A percentile compares a stretch with the other conserved stretches of the same genome.
These are phyloP conservation scores for Capsicum pubescens DNA, from an alignment of 257 asterid species.

Conservation along the genomic window DNA sequence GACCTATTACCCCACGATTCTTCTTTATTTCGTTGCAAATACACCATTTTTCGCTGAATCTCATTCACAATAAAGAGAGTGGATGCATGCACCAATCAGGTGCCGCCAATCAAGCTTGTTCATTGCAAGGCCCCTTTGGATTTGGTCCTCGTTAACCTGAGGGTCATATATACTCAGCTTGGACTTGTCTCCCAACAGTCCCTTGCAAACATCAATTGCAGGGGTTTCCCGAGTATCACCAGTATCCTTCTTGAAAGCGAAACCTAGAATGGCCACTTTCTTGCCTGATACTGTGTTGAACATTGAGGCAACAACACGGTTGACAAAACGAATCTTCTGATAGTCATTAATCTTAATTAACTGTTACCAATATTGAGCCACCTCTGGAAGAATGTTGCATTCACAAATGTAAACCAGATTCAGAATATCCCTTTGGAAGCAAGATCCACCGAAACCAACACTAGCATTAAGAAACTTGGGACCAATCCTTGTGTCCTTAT, in stretches of 20 bases:
- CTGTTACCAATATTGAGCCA: conserved; percentile 28
- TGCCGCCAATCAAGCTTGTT: conserved; percentile 15
- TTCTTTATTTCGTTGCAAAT: too few species aligned
- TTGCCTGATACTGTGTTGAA: conserved; percentile 29
- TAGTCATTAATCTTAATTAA: conserved; percentile 31
- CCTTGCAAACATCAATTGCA: conserved; percentile 32
- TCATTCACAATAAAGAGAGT: too few species aligned
- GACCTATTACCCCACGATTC: too few species aligned
- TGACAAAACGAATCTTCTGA: conserved; percentile 25
- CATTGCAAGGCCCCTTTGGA: conserved; percentile 20
- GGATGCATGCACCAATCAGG: too few species aligned
- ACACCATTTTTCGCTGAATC: too few species aligned
- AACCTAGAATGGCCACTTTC: conserved; percentile 26
- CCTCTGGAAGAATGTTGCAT: conserved; percentile 26
- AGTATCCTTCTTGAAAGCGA: conserved; percentile 32
- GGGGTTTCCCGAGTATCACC: conserved; percentile 29
- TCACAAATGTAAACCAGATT: conserved; percentile 31
- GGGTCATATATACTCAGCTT: conserved; percentile 30
- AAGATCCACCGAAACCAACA: conserved; percentile 28
- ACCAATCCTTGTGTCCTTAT: conserved; percentile 30
- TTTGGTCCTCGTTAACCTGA: conserved; percentile 31
- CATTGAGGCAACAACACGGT: conserved; percentile 26
- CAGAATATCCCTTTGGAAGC: conserved; percentile 31
- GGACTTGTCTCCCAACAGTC: conserved; percentile 28
- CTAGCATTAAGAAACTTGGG: conserved; percentile 31